Evolutionary conservation across 257 asterid genomes (phyloP), one percentile per base, ranked within the genome.

Genomic region (Lycium barbarum): DNA sequence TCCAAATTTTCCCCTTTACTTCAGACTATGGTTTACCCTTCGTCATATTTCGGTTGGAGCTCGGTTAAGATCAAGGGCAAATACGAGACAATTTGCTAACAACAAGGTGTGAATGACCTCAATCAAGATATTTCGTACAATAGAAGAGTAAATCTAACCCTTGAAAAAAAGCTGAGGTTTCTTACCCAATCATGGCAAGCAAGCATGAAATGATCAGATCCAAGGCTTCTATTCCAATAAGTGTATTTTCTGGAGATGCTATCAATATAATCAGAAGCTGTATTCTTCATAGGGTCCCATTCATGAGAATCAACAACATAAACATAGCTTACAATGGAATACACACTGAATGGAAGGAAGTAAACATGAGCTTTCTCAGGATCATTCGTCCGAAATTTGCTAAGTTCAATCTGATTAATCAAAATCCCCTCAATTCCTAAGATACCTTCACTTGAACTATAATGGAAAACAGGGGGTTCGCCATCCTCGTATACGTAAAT

Each of bases 181-280:
- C 79, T 85, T 89, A 93, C 97, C 97, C 97, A 93, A 51, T 93
- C 97, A 80, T 93, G 96, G 79, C 96, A 93, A 17, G 96, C 97
- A 22, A 93, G 95, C 90, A 93, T 92, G 92, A 92, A 93, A 79
- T 93, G 97, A 72, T 93, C 97, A 2, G 93, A 92, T 9, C 93
- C 97, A 8, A 81, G 87, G 91, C 93, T 92, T 78, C 95, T 93
- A 83, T 92, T 93, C 97, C 96, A 93, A 2, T 83, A 91, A 14
- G 94, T 94, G 71, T 93, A 85, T 11, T 91, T 92, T n/a, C 8
- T 11, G 2, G 87, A 49, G 55, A 88, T 83, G 2, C 74, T 82
- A 65, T 88, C 14, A 53, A 88, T 70, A 72, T 88, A 88, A 17
- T 88, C 90, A 4, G 53, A 35, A 72, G 84, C 88, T 14, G 86